Evolutionary conservation across 2,329 filamentous ascomycete genomes (phyloP).

Genomic region (Talaromyces sp.): DNA sequence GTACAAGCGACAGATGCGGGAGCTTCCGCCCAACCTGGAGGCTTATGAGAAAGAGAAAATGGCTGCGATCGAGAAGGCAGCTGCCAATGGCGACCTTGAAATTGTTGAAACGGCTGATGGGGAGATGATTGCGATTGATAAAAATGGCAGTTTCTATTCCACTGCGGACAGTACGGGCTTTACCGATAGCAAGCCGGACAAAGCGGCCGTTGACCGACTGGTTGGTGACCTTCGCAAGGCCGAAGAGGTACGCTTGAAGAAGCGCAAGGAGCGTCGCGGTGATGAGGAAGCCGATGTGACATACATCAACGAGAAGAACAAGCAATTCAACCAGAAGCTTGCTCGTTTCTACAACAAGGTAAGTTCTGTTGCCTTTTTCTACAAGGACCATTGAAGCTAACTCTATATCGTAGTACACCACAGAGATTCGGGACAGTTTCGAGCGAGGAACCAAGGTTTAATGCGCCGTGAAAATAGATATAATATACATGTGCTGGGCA

Average conservation of each 20-base stretch:
- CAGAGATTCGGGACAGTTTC: conserved; percentile 95
- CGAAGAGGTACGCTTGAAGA: conserved; percentile 83
- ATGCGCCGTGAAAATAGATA: conserved; percentile 27
- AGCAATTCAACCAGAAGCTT: conserved; percentile 99
- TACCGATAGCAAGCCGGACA: conserved; percentile 81
- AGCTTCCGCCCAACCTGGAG: conserved; percentile 75
- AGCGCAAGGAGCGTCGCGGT: conserved; percentile 76
- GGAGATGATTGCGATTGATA: conserved; percentile 91
- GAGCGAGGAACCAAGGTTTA: conserved; percentile 96
- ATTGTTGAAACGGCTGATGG: conserved; percentile 95
- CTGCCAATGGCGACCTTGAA: conserved; percentile 80
- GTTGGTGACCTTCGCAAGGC: conserved; percentile 85
- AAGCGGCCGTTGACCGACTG: conserved; percentile 82
- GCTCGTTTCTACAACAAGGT: conserved; percentile 93
- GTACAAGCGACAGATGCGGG: conserved; percentile 86
- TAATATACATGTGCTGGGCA: conserved; percentile 23
- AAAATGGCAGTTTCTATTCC: conserved; percentile 86
- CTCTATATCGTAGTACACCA: conserved; percentile 68
- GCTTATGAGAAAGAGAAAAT: conserved; percentile 87
- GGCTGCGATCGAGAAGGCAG: conserved; percentile 80
- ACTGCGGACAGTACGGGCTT: conserved; percentile 82
- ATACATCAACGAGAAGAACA: conserved; percentile 99
- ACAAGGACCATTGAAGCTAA: conserved; percentile 20
- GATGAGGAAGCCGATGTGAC: conserved; percentile 91
- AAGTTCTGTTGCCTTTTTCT: conserved; percentile 23